These are phyloP conservation scores for Leccinum truebloodii DNA, from an alignment of 768 basidiomycete genomes.

Conservation along the genomic window DNA sequence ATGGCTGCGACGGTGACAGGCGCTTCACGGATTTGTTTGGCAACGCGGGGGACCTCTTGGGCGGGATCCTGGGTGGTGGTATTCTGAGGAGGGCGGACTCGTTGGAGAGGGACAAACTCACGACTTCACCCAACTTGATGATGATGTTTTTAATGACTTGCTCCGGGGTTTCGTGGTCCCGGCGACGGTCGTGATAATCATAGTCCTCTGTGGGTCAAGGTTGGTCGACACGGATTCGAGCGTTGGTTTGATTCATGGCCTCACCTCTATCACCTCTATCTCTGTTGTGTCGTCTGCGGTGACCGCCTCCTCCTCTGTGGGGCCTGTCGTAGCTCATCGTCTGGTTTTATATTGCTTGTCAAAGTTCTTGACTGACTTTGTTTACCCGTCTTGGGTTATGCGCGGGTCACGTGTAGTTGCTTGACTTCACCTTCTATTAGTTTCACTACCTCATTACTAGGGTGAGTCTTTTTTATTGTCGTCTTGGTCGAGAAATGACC, in stretches of 20 bases:
- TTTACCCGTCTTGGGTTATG: too few relatives aligned
- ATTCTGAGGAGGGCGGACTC: not conserved
- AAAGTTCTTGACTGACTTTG: too few relatives aligned
- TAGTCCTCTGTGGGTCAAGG: conserved; percentile 53
- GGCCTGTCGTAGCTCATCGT: conserved; percentile 61
- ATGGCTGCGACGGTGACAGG: conserved; percentile 62
- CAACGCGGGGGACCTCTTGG: conserved; percentile 69
- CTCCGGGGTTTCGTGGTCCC: conserved; percentile 72
- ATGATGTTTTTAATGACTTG: conserved; percentile 68
- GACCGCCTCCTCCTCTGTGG: conserved; percentile 45
- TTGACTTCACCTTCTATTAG: not conserved
- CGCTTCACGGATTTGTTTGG: conserved; percentile 61
- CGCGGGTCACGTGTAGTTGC: conserved; percentile 25
- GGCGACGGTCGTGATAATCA: conserved; percentile 58
- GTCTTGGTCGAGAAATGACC: not conserved
- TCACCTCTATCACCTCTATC: conserved; percentile 50
- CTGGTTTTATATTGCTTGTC: conserved; percentile 9
- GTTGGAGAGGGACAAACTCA: conserved; percentile 39
- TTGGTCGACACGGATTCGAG: not conserved
- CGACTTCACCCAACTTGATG: conserved; percentile 80
- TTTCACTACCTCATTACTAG: too few relatives aligned
- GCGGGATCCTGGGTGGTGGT: conserved; percentile 53
- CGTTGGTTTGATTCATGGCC: not conserved
- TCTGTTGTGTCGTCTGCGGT: conserved; percentile 45
- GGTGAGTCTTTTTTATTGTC: conserved; percentile 17